Percentiles rank a stretch among this genome's conserved stretches.
Evolutionary conservation across 2,329 filamentous ascomycete species (phyloP).

Genomic region (Fusarium palustre): DNA sequence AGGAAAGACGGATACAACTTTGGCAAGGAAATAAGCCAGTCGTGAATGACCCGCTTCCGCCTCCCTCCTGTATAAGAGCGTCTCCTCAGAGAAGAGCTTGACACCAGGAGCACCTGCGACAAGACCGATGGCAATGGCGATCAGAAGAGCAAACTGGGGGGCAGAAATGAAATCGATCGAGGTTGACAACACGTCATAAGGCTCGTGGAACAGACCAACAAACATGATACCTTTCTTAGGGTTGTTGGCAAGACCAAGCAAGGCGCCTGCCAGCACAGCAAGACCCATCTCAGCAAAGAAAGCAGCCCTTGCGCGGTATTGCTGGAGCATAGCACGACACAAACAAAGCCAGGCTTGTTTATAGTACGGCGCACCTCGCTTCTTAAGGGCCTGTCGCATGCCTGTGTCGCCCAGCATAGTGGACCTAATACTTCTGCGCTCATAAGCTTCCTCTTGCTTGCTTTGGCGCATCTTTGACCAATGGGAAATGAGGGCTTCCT

Average conservation of each 20-base stretch:
- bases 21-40: conserved; percentile 67
- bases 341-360: conserved; percentile 67
- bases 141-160: conserved; percentile 65
- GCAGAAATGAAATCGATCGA: conserved; percentile 63
- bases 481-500: conserved; percentile 61
- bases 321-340: conserved; percentile 65
- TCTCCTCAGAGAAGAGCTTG: conserved; percentile 61
- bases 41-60: conserved; percentile 67
- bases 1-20: conserved; percentile 63
- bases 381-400: conserved; percentile 60
- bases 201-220: conserved; percentile 62
- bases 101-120: conserved; percentile 65
- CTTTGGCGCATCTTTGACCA: conserved; percentile 55
- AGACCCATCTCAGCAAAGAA: conserved; percentile 67
- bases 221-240: conserved; percentile 64
- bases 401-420: conserved; percentile 48
- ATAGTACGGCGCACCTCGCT: conserved; percentile 61
- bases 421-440: conserved; percentile 38
- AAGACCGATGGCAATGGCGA: conserved; percentile 66
- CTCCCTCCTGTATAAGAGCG: conserved; percentile 63
- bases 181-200: conserved; percentile 64
- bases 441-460: conserved; percentile 18
- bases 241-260: conserved; percentile 66
- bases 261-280: conserved; percentile 62
- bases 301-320: conserved; percentile 63